These are phyloP conservation scores for Erodium moschatum DNA, from an alignment of 441 rosid genomes.

Conservation along the genomic window DNA sequence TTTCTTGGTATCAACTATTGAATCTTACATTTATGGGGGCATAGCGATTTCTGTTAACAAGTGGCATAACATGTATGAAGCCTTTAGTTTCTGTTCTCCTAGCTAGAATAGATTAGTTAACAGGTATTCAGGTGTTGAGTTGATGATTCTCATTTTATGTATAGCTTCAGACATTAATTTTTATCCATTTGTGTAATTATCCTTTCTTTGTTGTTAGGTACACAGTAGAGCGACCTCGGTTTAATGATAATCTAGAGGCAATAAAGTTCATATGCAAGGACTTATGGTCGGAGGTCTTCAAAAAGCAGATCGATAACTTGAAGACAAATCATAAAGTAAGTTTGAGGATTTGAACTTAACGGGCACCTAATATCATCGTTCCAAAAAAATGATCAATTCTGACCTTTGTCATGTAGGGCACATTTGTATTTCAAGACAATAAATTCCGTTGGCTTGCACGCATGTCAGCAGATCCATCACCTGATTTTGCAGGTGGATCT, in stretches of 20 bases:
- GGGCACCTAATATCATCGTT: not conserved
- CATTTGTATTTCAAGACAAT: slow-evolving; percentile 95
- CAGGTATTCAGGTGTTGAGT: not conserved
- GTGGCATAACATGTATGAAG: not conserved
- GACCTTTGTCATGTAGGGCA: slow-evolving; percentile 52
- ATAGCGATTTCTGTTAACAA: not conserved
- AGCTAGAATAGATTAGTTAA: not conserved
- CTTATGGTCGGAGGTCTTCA: slow-evolving; percentile 93
- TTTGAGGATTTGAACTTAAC: slow-evolving; percentile 9
- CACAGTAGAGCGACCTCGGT: slow-evolving; percentile 89
- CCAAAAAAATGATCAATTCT: not conserved
- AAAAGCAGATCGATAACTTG: slow-evolving; percentile 94
- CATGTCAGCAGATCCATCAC: slow-evolving; percentile 53
- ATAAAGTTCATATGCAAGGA: slow-evolving; percentile 98
- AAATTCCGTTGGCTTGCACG: slow-evolving; percentile 79
- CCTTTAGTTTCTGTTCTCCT: not conserved
- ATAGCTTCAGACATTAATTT: slow-evolving; percentile 5
- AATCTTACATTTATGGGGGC: not conserved
- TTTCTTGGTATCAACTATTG: not conserved
- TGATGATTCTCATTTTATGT: not conserved
- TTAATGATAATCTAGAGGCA: slow-evolving; percentile 85
- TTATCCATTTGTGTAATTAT: not conserved
- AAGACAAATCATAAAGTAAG: slow-evolving; percentile 88
- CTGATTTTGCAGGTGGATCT: slow-evolving; percentile 34
- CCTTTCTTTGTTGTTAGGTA: slow-evolving; percentile 38